Evolutionary conservation across 306 rosid species (phyloP).

Genomic region (Ammopiptanthus mongolicus): DNA sequence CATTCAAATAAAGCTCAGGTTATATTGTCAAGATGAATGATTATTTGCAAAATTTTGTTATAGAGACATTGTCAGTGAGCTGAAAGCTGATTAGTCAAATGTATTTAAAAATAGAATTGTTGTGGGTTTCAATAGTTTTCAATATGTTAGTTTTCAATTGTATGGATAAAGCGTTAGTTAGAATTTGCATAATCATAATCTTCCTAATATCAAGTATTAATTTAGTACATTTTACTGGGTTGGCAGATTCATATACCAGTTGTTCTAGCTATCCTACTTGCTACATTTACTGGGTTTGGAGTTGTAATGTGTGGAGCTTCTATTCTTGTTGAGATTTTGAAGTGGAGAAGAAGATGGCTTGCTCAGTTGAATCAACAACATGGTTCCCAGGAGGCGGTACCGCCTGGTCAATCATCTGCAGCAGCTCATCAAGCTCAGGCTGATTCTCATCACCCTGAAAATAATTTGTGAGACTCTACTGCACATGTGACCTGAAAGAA

Average conservation of each 20-base stretch:
- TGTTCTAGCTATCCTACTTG: constrained; percentile 63
- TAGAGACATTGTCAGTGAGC: background rate
- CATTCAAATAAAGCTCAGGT: background rate
- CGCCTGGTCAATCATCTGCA: constrained; percentile 26
- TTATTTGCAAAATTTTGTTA: background rate
- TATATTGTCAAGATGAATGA: background rate
- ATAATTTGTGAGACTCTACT: constrained; percentile 21
- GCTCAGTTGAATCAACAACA: constrained; percentile 33
- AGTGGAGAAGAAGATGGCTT: constrained; percentile 36
- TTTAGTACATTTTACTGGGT: constrained; percentile 5
- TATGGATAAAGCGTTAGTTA: background rate
- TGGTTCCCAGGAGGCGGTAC: constrained; percentile 13
- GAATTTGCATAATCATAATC: background rate
- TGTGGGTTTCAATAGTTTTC: background rate
- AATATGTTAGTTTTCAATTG: background rate
- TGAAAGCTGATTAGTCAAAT: background rate
- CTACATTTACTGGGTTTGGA: constrained; percentile 76
- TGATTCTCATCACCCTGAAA: constrained; percentile 29
- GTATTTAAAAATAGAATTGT: background rate
- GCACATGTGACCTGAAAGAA: constrained; percentile 17
- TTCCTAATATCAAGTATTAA: background rate
- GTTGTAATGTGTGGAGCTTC: constrained; percentile 54
- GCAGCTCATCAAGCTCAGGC: constrained; percentile 24
- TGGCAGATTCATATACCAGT: constrained; percentile 58
- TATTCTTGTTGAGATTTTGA: constrained; percentile 35